Evolutionary conservation across 306 rosid genomes (phyloP), one percentile per base, ranked within the genome.

Genomic region (Abrus pulchellus): DNA sequence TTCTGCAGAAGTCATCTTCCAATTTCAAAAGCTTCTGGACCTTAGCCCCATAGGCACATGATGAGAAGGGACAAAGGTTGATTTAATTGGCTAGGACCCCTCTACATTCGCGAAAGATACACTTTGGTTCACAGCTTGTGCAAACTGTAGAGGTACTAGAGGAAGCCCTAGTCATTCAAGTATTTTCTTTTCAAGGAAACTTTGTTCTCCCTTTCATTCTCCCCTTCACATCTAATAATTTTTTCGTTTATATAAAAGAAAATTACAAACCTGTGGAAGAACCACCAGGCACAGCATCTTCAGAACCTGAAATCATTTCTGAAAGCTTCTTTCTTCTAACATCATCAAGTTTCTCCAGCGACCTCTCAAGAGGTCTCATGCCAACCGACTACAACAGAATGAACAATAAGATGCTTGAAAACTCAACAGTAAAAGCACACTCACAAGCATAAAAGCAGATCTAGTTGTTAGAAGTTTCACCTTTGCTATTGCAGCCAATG

Each of bases 331-430:
- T 93, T 84, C 91, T 93, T 82, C 97, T 90, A 50, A 96, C 97
- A 73, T 96, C 99, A 87, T 96, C 99, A 76, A 96, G 98, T 85
- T 96, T 96, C 89, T 96, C 99, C 65, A 96, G 59, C 4, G 97
- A 93, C 87, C 93, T 86, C 88, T 96, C 99, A 11, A 96, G 81
- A 73, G 99, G 99, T 75, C 97, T 88, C 98, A 96, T 96, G 86
- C 99, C 99, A 83, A 96, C 99, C 64, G 68, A 88, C 99, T 96
- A 83, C 48, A 83, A 53, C 44, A 83, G 34, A 64, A 80, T 61
- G 77, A 74, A 83, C 56, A 80, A 20, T 9, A 32, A 56, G 65
- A 45, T 62, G 47, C 68, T 65, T 53, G 87, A 74, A 50, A 77
- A 55, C 33, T 82, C 56, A 45, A 55, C 50, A 78, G 56, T 41